Evolutionary conservation across 2,329 filamentous ascomycete species (phyloP).

Genomic region (Tolypocladium tropicale): DNA sequence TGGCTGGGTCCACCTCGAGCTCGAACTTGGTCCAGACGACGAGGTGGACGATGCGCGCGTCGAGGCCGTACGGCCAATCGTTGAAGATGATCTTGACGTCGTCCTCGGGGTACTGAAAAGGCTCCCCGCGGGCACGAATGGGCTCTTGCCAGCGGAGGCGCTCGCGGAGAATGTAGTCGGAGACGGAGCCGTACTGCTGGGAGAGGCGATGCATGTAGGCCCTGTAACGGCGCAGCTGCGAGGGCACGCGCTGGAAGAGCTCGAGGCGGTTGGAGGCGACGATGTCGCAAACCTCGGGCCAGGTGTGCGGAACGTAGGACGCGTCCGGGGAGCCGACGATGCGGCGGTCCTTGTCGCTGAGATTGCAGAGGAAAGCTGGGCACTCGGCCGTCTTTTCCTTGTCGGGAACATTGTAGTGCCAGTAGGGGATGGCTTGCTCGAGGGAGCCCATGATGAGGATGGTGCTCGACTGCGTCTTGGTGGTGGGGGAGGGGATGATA

Average conservation of each 20-base stretch:
- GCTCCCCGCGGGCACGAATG: conserved; percentile 19
- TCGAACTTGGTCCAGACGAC: conserved; percentile 91
- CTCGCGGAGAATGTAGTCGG: conserved; percentile 63
- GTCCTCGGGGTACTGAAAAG: conserved; percentile 33
- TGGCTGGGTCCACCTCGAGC: conserved; percentile 55
- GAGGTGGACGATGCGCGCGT: conserved; percentile 67
- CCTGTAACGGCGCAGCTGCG: conserved; percentile 68
- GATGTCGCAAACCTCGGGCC: conserved; percentile 58
- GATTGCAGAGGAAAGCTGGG: conserved; percentile 56
- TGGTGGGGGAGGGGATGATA: background rate
- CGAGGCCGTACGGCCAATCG: conserved; percentile 90
- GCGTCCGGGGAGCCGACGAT: conserved; percentile 64
- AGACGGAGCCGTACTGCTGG: conserved; percentile 62
- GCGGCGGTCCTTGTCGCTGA: conserved; percentile 55
- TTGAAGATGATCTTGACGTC: conserved; percentile 74
- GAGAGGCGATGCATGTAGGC: conserved; percentile 56
- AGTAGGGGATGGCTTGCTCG: conserved; percentile 46
- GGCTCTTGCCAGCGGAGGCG: conserved; percentile 58
- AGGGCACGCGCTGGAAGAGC: conserved; percentile 66
- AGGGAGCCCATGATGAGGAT: conserved; percentile 23
- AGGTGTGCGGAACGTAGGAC: conserved; percentile 52
- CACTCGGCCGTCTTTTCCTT: conserved; percentile 54
- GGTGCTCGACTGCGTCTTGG: background rate
- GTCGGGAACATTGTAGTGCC: conserved; percentile 70
- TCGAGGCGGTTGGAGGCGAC: conserved; percentile 59